Base-by-base conservation (phyloP, 495 filamentous ascomycete genomes). In the Apodospora peruviana region DNA sequence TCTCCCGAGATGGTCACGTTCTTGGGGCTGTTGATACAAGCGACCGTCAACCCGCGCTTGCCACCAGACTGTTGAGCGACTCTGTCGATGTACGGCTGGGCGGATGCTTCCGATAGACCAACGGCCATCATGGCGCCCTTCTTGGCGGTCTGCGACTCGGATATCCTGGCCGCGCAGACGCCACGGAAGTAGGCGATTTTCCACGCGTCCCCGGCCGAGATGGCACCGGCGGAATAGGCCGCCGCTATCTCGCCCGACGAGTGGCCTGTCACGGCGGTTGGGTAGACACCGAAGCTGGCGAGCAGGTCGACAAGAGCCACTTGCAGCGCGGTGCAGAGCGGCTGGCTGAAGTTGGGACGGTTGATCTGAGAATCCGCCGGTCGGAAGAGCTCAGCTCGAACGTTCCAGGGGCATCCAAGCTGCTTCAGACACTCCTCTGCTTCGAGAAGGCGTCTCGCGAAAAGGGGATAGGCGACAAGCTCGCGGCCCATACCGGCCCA, bases 161-260 rank as follows among this genome's bases (percentile, higher is more conserved):
- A 14, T 7, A 14, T 32, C 27, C 14, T 32, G 27, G 52, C 52
- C 8, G 59, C 56, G 3, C 66, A 39, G 17, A 61, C 48, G 2
- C 71, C 58, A 41, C 66, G 58, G 59, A 71, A 54, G 65, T 69
- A 64, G 5, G 80, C 65, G 0, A 81, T 55, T 45, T 72, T 64
- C 64, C 76, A 79, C 14, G 70, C 72, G 0, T 70, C 67, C n/a
- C 55, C 14, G 9, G 73, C 64, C 2, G 68, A 64, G 17, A 78
- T 25, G 12, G 66, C 62, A 5, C 73, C 72, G 2, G 53, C 40
- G 12, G 69, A 52, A 50, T 22, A 45, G 23, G 66, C 66, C 0
- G 66, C 66, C 3, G 66, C 66, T 53, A 83, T 82, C 52, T 84
- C 80, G 8, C 80, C 80, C 50, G 74, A 79, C 1, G 79, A 83